A percentile compares a stretch with the other conserved stretches of the same genome.
Conservation (phyloP, 2,329 filamentous ascomycete genomes). For the Aspergillus pseudoglaucus region DNA sequence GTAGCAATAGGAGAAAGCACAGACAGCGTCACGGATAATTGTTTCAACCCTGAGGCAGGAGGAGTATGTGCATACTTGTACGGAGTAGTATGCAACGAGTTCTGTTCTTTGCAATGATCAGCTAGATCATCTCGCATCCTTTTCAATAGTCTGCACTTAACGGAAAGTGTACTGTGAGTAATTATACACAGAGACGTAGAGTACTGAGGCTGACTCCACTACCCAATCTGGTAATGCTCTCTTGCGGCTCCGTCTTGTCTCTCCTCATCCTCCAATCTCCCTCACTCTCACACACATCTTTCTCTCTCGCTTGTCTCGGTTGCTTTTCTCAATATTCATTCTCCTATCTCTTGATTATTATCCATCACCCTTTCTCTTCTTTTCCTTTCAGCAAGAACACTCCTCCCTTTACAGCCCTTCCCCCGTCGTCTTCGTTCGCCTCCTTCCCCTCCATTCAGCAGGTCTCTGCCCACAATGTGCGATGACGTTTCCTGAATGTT, state of each 20-base stretch:
- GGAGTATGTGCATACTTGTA: neutral
- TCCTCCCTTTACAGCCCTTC: no score
- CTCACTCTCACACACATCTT: neutral
- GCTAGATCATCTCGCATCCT: no score
- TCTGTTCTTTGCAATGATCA: no score
- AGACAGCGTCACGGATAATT: neutral
- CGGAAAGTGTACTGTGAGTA: no score
- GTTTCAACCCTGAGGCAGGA: neutral
- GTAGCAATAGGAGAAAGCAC: neutral
- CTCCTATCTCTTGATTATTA: neutral
- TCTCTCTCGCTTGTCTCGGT: neutral
- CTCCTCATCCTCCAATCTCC: neutral
- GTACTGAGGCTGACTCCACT: no score
- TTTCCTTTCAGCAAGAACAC: no score
- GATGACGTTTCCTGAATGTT: neutral
- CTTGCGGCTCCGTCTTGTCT: no score
- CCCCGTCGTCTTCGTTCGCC: conserved; percentile 2
- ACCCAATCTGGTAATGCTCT: no score
- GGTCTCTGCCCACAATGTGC: neutral
- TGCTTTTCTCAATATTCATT: neutral
- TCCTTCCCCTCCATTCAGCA: neutral
- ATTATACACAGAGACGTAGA: no score
- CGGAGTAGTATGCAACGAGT: no score
- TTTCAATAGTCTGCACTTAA: no score
- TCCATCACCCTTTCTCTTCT: no score